Conservation (phyloP, 768 basidiomycete species). For the Baorangia bicolor region DNA sequence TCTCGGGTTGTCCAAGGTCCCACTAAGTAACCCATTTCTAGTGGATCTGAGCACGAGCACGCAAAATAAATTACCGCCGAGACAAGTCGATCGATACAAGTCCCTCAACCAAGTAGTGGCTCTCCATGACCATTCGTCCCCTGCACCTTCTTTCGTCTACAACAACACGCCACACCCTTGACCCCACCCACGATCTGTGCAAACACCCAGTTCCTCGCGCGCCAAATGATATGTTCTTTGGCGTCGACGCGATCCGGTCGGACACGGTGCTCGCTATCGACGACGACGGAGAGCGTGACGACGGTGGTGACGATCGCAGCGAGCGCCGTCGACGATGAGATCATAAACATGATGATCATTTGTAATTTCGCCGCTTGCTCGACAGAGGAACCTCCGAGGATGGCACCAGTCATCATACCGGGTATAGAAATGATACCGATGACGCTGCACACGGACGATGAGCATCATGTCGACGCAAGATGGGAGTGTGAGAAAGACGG, state of each 20-base stretch:
- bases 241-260: conserved; percentile 60
- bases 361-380: conserved; percentile 84
- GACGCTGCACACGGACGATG: conserved; percentile 43
- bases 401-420: conserved; percentile 92
- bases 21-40: not conserved
- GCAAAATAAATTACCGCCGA: conserved; percentile 2
- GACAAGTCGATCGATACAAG: not conserved
- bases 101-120: conserved; percentile 18
- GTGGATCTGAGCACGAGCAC: not conserved
- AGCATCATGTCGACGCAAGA: not conserved
- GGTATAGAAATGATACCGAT: conserved; percentile 78
- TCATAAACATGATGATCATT: conserved; percentile 96
- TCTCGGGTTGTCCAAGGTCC: not conserved
- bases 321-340: conserved; percentile 72
- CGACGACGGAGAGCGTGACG: conserved; percentile 56
- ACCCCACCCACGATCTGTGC: conserved; percentile 13
- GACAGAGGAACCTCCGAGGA: conserved; percentile 82
- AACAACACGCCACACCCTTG: conserved; percentile 9
- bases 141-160: not conserved
- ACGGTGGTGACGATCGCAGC: conserved; percentile 65
- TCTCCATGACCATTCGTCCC: not conserved
- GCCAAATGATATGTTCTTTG: conserved; percentile 33
- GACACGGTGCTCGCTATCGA: conserved; percentile 68
- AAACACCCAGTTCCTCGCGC: conserved; percentile 33
- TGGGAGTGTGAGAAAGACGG: conserved; percentile 1